Base-by-base conservation (phyloP, 2,329 filamentous ascomycete genomes). In the Pseudogymnoascus sp. region DNA sequence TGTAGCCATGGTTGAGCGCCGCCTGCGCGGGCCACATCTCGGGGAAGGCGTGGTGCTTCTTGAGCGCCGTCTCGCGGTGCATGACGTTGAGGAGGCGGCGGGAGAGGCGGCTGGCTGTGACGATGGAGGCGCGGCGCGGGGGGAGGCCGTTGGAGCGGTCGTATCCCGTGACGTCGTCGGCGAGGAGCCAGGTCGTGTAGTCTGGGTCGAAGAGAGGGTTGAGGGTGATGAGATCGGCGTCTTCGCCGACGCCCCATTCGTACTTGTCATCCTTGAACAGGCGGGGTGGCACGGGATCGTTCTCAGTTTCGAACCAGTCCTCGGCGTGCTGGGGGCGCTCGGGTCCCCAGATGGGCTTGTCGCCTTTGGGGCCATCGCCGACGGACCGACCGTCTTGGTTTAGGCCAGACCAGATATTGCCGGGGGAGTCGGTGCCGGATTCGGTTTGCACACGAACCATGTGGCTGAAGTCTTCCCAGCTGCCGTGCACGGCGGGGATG, bases 11-110 rank as follows among this genome's bases (percentile, higher is more conserved):
- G 64, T 97, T 92, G 8, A 97, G 81, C 1, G 92, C 90, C 1
- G 90, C 86, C 0, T 90, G 94, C 0, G 88, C 88, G 0, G 92
- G 91, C 91, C 91, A 97, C 92, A 97, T 97, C 75, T 97, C 93
- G 0, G 92, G 90, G 73, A 96, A 96, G 78, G 94, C 95, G 66
- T 90, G 90, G 74, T 95, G 90, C 69, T 92, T 92, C 71, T 88
- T 87, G 69, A 90, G 83, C 31, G 87, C 85, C 3, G 92, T 96
- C 78, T 96, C 92, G 62, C 86, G 84, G 78, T 97, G 93, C 93
- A 97, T 97, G 15, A 88, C 88, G 65, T 86, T 79, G 12, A 97
- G 81, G 58, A 97, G 84, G 55, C 85, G 85, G 58, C 87, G 86
- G 10, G 89, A 94, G 77, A 97, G 88, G 61, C 93, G 86, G 0